A percentile compares a stretch with the other conserved stretches of the same genome.
phyloP scores from a whole-genome alignment of 78 protist species.

The Dictyostelium intermedium region DNA sequence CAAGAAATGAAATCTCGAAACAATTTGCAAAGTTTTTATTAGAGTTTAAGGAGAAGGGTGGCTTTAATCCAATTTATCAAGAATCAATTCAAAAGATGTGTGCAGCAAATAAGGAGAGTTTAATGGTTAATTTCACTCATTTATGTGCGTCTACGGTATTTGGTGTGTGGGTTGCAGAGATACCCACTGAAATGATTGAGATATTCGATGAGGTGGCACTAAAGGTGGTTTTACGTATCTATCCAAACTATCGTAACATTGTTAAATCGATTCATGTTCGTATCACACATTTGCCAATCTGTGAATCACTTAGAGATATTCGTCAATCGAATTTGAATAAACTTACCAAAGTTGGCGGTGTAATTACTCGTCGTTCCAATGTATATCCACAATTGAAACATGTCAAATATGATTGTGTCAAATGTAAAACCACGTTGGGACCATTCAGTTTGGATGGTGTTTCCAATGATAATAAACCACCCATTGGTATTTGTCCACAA shows the following conservation, averaged over 20 bases:
- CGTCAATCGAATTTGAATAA: slow-evolving; percentile 93
- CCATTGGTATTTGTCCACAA: slow-evolving; percentile 67
- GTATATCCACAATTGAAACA: slow-evolving; percentile 96
- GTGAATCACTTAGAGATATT: slow-evolving; percentile 95
- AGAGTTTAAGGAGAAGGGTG: not conserved
- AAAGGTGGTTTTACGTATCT: slow-evolving; percentile 38
- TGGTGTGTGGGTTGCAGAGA: slow-evolving; percentile 92
- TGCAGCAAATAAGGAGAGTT: slow-evolving; percentile 23
- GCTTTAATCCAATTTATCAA: not conserved
- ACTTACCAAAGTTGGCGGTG: slow-evolving; percentile 95
- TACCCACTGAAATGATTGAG: slow-evolving; percentile 91
- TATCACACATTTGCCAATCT: slow-evolving; percentile 91
- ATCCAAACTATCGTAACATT: slow-evolving; percentile 50
- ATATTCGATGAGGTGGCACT: slow-evolving; percentile 90
- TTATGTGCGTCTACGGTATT: slow-evolving; percentile 34
- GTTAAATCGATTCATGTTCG: slow-evolving; percentile 91
- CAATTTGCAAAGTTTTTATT: slow-evolving; percentile 36
- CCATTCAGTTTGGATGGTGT: slow-evolving; percentile 83
- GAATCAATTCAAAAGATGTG: slow-evolving; percentile 71
- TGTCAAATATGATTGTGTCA: slow-evolving; percentile 91
- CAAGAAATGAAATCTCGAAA: slow-evolving; percentile 55
- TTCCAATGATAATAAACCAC: not conserved
- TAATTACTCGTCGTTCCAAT: slow-evolving; percentile 96
- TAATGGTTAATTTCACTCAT: slow-evolving; percentile 83
- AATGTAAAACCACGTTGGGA: slow-evolving; percentile 90